Conservation (phyloP, 352 stramenopile genomes). For the Aphanomyces invadans region DNA sequence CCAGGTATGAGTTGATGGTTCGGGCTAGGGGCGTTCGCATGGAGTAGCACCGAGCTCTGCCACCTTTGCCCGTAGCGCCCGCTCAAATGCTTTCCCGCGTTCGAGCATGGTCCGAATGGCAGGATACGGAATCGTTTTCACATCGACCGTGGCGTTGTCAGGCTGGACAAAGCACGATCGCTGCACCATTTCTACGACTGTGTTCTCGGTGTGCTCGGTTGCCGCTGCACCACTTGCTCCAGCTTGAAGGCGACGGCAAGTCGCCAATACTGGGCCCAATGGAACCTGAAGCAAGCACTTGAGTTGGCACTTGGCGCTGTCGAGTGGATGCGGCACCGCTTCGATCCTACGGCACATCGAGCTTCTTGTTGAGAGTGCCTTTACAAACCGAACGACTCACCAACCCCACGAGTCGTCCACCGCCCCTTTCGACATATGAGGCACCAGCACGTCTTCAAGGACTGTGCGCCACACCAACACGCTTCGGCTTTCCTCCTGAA, state of each 20-base stretch:
- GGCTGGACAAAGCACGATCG: neutral
- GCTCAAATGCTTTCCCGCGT: neutral
- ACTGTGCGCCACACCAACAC: slow-evolving; percentile 15
- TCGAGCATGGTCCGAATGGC: neutral
- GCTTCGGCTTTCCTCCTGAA: neutral
- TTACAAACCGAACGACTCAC: neutral
- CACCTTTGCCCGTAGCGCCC: neutral
- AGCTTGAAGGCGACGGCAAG: no score
- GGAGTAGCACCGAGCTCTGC: no score
- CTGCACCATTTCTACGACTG: neutral
- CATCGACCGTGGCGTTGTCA: neutral
- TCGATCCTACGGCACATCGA: neutral
- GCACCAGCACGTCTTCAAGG: slow-evolving; percentile 14
- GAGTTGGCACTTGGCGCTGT: neutral
- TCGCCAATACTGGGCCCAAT: no score
- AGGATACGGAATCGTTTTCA: neutral
- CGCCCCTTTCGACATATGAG: slow-evolving; percentile 1
- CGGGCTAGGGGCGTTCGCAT: no score
- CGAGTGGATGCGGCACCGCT: neutral
- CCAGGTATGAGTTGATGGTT: no score
- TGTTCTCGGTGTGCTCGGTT: no score
- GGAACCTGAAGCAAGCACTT: neutral
- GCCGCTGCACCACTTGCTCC: no score
- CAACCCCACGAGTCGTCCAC: slow-evolving; percentile 13
- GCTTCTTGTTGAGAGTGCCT: neutral